These are phyloP conservation scores for Scheffersomyces amazonensis DNA, from an alignment of 805 yeast genomes.

Conservation along the genomic window DNA sequence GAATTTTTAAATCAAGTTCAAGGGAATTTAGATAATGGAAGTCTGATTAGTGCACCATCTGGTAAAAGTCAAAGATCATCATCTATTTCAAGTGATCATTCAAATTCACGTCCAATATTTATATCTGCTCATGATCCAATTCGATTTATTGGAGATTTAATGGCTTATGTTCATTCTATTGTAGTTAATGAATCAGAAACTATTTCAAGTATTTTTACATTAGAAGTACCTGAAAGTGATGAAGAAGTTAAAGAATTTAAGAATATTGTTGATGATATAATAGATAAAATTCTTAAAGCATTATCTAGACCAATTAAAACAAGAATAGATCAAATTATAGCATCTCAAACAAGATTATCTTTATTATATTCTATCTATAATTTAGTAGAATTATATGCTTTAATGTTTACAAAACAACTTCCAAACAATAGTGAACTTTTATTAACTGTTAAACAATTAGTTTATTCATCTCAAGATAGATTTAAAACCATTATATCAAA, in stretches of 20 bases:
- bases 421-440: slow-evolving; percentile 16
- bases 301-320: slow-evolving; percentile 60
- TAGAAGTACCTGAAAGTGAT: slow-evolving; percentile 13
- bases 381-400: slow-evolving; percentile 62
- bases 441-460: slow-evolving; percentile 19
- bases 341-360: slow-evolving; percentile 59
- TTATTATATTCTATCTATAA: slow-evolving; percentile 58
- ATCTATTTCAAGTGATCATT: slow-evolving; percentile 2
- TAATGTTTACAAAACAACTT: slow-evolving; percentile 60
- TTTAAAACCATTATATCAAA: slow-evolving; percentile 22
- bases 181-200: slow-evolving; percentile 86
- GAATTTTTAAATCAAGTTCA: slow-evolving; percentile 64
- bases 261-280: slow-evolving; percentile 28
- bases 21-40: slow-evolving; percentile 20
- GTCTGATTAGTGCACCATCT: neutral
- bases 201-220: slow-evolving; percentile 54
- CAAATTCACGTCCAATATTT: slow-evolving; percentile 46
- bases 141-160: slow-evolving; percentile 78
- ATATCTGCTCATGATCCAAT: slow-evolving; percentile 76
- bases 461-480: slow-evolving; percentile 23
- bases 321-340: slow-evolving; percentile 64
- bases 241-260: slow-evolving; percentile 28
- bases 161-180: slow-evolving; percentile 84
- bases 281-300: slow-evolving; percentile 49
- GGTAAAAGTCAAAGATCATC: slow-evolving; percentile 1